A percentile compares a stretch with the other conserved stretches of the same genome.
Conservation (phyloP, 768 basidiomycete genomes). For the Serendipita indica region DNA sequence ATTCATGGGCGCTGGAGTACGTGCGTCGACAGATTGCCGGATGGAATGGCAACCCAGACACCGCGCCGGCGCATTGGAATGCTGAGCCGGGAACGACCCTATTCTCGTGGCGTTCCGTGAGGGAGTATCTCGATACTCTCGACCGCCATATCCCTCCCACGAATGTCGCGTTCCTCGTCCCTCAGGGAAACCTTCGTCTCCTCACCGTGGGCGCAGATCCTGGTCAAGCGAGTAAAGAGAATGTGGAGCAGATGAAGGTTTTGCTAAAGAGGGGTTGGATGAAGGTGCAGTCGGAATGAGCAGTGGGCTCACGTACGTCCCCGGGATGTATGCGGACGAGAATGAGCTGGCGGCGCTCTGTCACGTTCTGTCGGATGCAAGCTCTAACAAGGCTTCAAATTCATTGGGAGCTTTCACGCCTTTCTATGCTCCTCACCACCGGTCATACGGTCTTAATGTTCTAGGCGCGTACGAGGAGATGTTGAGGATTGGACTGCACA, state of each 20-base stretch:
- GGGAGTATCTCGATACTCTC: slow-evolving; percentile 20
- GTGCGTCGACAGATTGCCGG: slow-evolving; percentile 22
- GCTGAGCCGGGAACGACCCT: slow-evolving; percentile 18
- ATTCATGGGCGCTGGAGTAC: slow-evolving; percentile 13
- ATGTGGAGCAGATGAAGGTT: slow-evolving; percentile 17
- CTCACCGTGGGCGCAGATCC: slow-evolving; percentile 20
- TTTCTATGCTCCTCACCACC: slow-evolving; percentile 22
- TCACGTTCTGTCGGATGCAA: slow-evolving; percentile 11
- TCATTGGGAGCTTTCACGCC: slow-evolving; percentile 16
- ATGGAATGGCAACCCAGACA: slow-evolving; percentile 19
- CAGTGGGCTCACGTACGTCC: slow-evolving; percentile 22
- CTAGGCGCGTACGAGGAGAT: slow-evolving; percentile 21
- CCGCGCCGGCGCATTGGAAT: background rate
- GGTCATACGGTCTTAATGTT: slow-evolving; percentile 19
- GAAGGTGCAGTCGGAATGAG: slow-evolving; percentile 23
- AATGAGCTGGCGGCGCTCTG: slow-evolving; percentile 19
- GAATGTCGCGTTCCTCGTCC: slow-evolving; percentile 21
- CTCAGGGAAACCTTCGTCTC: slow-evolving; percentile 22
- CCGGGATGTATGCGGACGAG: slow-evolving; percentile 23
- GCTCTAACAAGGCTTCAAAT: background rate
- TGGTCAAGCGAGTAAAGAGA: slow-evolving; percentile 14
- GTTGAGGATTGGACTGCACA: slow-evolving; percentile 17
- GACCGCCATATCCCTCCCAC: slow-evolving; percentile 20
- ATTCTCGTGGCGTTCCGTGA: slow-evolving; percentile 19
- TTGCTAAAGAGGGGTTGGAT: slow-evolving; percentile 18